Percentiles rank a stretch among this genome's conserved stretches.
These are phyloP conservation scores for Alternaria novae-zelandiae DNA, from an alignment of 2,329 filamentous ascomycete genomes.

Conservation along the genomic window DNA sequence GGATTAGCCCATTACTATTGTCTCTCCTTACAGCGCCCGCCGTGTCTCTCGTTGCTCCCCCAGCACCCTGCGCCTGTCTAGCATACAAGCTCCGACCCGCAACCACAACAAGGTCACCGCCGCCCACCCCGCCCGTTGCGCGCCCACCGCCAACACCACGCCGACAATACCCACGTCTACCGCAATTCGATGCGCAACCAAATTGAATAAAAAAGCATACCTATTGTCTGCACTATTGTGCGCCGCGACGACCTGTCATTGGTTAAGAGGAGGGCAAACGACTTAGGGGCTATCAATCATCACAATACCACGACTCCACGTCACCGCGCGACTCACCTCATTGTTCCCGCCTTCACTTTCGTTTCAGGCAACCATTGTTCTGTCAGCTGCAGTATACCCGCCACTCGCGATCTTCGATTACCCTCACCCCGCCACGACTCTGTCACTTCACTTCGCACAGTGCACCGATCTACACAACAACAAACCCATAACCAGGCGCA, in stretches of 20 bases:
- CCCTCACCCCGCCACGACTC: constrained; percentile 2
- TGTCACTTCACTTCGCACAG: neutral
- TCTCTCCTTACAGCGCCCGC: constrained; percentile 18
- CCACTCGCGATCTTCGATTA: neutral
- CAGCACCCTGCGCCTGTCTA: constrained; percentile 17
- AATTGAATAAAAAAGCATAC: constrained; percentile 12
- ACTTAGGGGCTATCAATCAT: constrained; percentile 13
- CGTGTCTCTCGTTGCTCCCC: constrained; percentile 20
- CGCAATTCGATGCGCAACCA: constrained; percentile 16
- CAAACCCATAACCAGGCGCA: constrained; percentile 13
- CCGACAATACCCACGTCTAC: neutral
- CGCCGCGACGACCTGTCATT: constrained; percentile 11
- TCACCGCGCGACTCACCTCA: constrained; percentile 24
- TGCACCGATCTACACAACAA: neutral
- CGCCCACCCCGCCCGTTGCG: constrained; percentile 21
- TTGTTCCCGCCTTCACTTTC: constrained; percentile 11
- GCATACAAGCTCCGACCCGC: constrained; percentile 20
- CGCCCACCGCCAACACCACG: constrained; percentile 15
- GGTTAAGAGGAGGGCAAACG: constrained; percentile 21
- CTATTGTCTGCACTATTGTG: constrained; percentile 13
- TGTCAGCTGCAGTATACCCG: neutral
- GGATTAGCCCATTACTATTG: constrained; percentile 3
- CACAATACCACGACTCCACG: constrained; percentile 21
- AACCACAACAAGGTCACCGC: constrained; percentile 22
- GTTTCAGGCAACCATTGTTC: constrained; percentile 6